A percentile compares a stretch with the other conserved stretches of the same genome.
Evolutionary conservation across 2,329 filamentous ascomycete genomes (phyloP).

Genomic region (Penicillium sp.): DNA sequence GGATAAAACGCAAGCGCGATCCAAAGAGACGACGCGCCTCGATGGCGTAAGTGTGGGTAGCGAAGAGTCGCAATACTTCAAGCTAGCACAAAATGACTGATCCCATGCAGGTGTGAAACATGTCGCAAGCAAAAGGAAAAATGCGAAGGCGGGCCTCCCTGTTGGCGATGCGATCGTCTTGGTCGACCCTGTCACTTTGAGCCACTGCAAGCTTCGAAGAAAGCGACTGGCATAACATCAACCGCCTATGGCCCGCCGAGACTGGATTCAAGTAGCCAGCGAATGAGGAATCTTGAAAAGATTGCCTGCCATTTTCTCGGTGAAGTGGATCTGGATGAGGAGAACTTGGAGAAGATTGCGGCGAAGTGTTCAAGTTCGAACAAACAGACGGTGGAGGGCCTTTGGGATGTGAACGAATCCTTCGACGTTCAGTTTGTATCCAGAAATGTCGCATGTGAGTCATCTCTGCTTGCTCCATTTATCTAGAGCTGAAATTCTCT

Average conservation of each 20-base stretch:
- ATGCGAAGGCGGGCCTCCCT: constrained; percentile 59
- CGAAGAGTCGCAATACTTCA: no score
- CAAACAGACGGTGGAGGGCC: constrained; percentile 2
- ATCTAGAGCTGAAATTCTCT: neutral
- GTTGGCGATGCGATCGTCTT: constrained; percentile 55
- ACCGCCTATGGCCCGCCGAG: neutral
- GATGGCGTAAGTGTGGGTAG: constrained; percentile 18
- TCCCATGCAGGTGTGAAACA: constrained; percentile 52
- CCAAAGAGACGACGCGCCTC: constrained; percentile 13
- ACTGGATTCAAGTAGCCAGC: neutral
- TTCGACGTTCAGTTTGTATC: constrained; percentile 16
- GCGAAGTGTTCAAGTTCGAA: constrained; percentile 7
- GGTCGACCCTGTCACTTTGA: constrained; percentile 54
- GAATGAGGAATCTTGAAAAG: constrained; percentile 13
- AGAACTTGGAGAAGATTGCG: constrained; percentile 12
- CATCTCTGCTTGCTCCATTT: neutral
- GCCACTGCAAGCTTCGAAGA: constrained; percentile 35
- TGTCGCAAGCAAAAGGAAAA: constrained; percentile 61
- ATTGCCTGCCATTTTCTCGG: constrained; percentile 22
- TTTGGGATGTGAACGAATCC: constrained; percentile 17
- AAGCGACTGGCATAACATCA: constrained; percentile 31
- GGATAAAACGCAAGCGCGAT: constrained; percentile 17
- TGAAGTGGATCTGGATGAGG: constrained; percentile 17
- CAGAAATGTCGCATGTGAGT: constrained; percentile 11
- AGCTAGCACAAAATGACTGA: neutral